Evolutionary conservation across 495 filamentous ascomycete genomes (phyloP), one percentile per base, ranked within the genome.

Genomic region (Tuber umbilicatum): DNA sequence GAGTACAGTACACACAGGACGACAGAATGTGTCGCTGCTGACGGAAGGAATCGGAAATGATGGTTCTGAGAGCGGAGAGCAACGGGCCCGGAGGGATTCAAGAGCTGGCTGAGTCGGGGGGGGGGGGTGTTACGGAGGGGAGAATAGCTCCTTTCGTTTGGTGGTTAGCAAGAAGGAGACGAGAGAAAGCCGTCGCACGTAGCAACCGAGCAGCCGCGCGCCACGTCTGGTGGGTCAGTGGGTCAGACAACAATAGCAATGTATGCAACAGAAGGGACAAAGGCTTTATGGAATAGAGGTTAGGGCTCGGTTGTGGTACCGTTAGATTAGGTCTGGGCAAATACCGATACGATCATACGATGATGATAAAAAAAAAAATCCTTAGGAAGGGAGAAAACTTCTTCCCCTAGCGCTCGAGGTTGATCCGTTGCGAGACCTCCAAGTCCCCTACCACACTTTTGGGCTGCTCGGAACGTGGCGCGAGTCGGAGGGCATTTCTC

Each of bases 201-300:
- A 79, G 77, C 76, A 79, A 78, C 77, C 72, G 69, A 77, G 64
- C 70, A 73, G 74, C 77, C 77, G 42, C 76, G 77, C 77, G 76
- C 76, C 77, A 79, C 75, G 77, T 79, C 71, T 69, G 78, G 60
- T 77, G 70, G 71, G 45, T 70, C 70, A 79, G 60, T 77, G 70
- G 71, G 45, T 70, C 70, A 72, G 43, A 60, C 50, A 35, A 55
- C 41, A 45, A 47, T 43, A 35, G 55, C 27, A 50, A 41, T 47
- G 41, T 50, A 37, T 31, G 0, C 2, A 43, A 35, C 4, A 39
- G 42, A 64, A 12, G 45, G 9, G 31, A 43, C 38, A 60, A 55
- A 60, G 47, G 14, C 21, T 72, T 72, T 43, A 60, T 72, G 31
- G 43, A 35, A 37, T 9, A 71, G 70, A 27, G 2, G 50, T 27